A percentile compares a stretch with the other conserved stretches of the same genome.
These are phyloP conservation scores for Populus pruinosa DNA, from an alignment of 345 rosid species.

Conservation along the genomic window DNA sequence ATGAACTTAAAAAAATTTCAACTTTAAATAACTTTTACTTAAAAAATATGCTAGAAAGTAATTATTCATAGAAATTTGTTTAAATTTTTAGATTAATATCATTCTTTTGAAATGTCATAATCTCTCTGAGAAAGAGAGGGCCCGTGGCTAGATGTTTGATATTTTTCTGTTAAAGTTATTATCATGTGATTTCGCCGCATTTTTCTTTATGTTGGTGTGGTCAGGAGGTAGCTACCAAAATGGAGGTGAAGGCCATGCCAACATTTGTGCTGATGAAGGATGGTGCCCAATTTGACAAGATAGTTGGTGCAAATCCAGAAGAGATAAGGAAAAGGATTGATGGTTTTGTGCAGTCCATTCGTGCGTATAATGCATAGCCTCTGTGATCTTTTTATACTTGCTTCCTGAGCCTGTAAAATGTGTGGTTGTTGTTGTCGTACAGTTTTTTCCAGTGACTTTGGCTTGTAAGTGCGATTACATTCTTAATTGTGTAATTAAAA, in stretches of 20 bases:
- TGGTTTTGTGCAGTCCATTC: constrained; percentile 54
- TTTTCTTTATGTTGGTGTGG: constrained; percentile 7
- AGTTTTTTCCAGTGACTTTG: neutral
- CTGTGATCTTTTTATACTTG: neutral
- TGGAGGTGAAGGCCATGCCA: constrained; percentile 93
- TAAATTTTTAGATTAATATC: no score
- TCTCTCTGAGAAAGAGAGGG: neutral
- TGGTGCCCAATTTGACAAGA: constrained; percentile 57
- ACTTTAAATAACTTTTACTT: no score
- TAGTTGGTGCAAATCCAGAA: constrained; percentile 88
- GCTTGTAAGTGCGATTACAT: neutral
- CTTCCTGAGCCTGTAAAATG: neutral
- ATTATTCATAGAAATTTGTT: no score
- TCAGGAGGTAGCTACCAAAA: constrained; percentile 68
- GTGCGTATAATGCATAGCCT: constrained; percentile 27
- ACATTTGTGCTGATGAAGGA: constrained; percentile 73
- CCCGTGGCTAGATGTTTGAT: neutral
- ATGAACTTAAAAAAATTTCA: no score
- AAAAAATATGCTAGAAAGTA: no score
- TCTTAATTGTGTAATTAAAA: neutral
- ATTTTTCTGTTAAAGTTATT: neutral
- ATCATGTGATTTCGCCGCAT: neutral
- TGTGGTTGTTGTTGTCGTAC: constrained; percentile 14
- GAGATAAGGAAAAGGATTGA: constrained; percentile 81
- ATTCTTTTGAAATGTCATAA: neutral